phyloP scores from a whole-genome alignment of 2,329 filamentous ascomycete species.

The Fusarium citri region DNA sequence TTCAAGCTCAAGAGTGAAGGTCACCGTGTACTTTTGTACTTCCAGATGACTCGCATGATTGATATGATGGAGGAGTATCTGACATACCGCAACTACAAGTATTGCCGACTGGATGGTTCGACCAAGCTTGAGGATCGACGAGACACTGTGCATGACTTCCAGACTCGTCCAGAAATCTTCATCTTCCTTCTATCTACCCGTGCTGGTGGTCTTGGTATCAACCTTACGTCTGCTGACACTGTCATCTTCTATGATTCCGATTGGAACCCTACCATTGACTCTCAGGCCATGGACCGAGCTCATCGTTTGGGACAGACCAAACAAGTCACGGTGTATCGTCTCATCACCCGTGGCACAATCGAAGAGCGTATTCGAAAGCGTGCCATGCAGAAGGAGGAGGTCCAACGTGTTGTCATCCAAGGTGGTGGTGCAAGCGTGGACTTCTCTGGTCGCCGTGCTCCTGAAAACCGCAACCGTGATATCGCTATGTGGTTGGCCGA shows the following conservation, averaged over 20 bases:
- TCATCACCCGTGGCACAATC: constrained; percentile 96
- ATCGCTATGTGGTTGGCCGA: constrained; percentile 99
- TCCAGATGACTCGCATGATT: constrained; percentile 99
- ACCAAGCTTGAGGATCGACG: constrained; percentile 97
- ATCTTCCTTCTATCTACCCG: constrained; percentile 96
- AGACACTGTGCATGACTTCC: constrained; percentile 97
- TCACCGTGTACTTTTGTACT: constrained; percentile 95
- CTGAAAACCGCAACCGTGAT: constrained; percentile 95
- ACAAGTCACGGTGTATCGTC: constrained; percentile 96
- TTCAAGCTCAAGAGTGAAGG: constrained; percentile 90
- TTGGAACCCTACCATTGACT: constrained; percentile 99
- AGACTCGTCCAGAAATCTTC: constrained; percentile 93
- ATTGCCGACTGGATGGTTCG: constrained; percentile 94
- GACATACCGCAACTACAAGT: constrained; percentile 99
- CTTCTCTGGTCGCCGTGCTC: constrained; percentile 89
- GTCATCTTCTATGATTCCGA: constrained; percentile 99
- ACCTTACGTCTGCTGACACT: constrained; percentile 93
- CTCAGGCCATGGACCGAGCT: constrained; percentile 98
- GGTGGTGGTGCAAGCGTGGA: constrained; percentile 92
- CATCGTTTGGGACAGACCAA: constrained; percentile 96
- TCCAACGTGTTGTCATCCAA: constrained; percentile 95
- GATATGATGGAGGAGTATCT: constrained; percentile 99
- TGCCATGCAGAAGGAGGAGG: constrained; percentile 97
- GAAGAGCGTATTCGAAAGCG: constrained; percentile 98
- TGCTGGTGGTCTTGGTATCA: constrained; percentile 97